Conservation (phyloP, 2,329 filamentous ascomycete species). For the Claviceps paspali region DNA sequence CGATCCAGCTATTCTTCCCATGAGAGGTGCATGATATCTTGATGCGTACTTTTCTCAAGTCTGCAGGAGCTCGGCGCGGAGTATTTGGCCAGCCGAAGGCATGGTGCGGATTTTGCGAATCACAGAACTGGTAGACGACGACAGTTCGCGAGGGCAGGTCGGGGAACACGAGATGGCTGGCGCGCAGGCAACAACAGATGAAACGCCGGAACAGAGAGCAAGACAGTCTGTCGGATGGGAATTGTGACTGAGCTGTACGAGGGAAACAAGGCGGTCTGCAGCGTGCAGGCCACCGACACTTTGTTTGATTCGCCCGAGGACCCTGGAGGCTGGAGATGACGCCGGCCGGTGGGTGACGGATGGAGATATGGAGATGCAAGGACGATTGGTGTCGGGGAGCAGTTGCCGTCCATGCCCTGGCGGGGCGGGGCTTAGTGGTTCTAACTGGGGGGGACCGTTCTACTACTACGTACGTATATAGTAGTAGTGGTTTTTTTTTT, state of each 20-base stretch:
- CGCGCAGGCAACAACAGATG: not conserved
- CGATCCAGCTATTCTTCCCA: constrained; percentile 1
- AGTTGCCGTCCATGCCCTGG: not conserved
- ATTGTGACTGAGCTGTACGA: too few relatives aligned
- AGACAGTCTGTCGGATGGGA: too few relatives aligned
- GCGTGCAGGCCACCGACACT: constrained; percentile 1
- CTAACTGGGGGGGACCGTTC: too few relatives aligned
- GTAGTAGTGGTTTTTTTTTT: too few relatives aligned
- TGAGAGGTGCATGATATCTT: not conserved
- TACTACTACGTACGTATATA: too few relatives aligned
- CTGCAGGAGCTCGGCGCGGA: constrained; percentile 2
- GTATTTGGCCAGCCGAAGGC: constrained; percentile 2
- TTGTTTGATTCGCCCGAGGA: not conserved
- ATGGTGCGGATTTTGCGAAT: constrained; percentile 4
- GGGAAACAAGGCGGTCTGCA: constrained; percentile 2
- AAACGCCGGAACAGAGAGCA: too few relatives aligned
- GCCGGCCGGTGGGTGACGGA: not conserved
- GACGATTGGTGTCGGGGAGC: not conserved
- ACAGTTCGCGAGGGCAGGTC: not conserved
- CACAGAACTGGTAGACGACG: not conserved
- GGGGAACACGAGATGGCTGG: not conserved
- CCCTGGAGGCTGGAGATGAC: not conserved
- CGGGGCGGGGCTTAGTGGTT: too few relatives aligned
- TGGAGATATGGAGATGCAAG: not conserved
- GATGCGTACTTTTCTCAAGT: constrained; percentile 3